Conservation (phyloP, 2,329 filamentous ascomycete species). For the Colletotrichum melonis region DNA sequence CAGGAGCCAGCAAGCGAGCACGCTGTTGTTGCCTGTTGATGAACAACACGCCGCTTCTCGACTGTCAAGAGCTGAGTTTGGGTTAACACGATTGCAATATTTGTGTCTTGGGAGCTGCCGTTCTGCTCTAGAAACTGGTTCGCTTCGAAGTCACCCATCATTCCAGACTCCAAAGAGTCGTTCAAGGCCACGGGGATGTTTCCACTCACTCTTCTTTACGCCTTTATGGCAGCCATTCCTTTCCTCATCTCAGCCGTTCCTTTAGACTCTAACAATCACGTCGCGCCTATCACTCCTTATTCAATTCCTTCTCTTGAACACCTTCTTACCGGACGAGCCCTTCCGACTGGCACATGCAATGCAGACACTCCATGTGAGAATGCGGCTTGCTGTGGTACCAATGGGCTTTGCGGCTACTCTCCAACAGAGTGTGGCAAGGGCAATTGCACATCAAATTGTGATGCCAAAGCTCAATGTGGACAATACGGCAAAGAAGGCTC, state of each 20-base stretch:
- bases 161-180: not conserved
- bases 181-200: not conserved
- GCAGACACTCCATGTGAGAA: slow-evolving; percentile 36
- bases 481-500: slow-evolving; percentile 38
- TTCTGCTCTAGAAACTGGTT: not conserved
- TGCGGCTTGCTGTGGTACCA: slow-evolving; percentile 38
- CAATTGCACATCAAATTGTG: slow-evolving; percentile 45
- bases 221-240: not conserved
- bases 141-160: not conserved
- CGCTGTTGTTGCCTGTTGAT: not conserved
- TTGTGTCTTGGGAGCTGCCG: not conserved
- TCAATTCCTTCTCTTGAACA: not conserved
- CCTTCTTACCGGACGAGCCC: not conserved
- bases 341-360: slow-evolving; percentile 24
- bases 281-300: not conserved
- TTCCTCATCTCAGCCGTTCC: not conserved
- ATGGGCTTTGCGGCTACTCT: not conserved
- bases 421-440: not conserved
- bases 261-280: not conserved
- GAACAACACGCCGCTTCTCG: not conserved
- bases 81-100: not conserved
- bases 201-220: not conserved
- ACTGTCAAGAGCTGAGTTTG: not conserved
- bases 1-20: not conserved
- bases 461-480: slow-evolving; percentile 51